Evolutionary conservation across 1,284 basidiomycete species (phyloP).

Genomic region (Heterobasidion parviporum): DNA sequence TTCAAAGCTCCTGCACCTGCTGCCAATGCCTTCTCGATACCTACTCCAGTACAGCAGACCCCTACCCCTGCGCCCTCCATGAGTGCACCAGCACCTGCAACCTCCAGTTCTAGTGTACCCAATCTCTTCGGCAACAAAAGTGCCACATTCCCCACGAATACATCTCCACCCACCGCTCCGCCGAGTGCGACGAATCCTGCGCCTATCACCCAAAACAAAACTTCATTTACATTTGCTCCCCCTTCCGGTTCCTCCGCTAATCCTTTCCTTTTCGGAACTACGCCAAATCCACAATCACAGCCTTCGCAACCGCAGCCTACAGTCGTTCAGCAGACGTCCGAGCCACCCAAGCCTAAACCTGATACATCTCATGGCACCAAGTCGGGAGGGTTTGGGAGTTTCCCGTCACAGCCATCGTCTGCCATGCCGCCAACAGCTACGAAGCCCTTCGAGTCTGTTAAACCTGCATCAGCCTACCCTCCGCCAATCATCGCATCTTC

Average conservation of each 20-base stretch:
- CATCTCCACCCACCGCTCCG: background rate
- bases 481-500: background rate
- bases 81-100: background rate
- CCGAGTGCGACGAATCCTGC: slow-evolving; percentile 2
- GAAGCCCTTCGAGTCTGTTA: background rate
- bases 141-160: background rate
- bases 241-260: background rate
- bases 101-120: slow-evolving; percentile 10
- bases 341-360: slow-evolving; percentile 1
- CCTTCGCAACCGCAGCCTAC: background rate
- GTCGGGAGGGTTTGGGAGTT: background rate
- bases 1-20: background rate
- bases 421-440: background rate
- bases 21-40: slow-evolving; percentile 5
- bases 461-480: background rate
- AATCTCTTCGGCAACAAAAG: slow-evolving; percentile 15
- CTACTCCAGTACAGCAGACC: slow-evolving; percentile 4
- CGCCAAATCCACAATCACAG: background rate
- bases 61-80: slow-evolving; percentile 11
- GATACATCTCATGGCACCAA: background rate
- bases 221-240: slow-evolving; percentile 1
- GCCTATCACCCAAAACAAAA: background rate
- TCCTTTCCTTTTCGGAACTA: background rate
- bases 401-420: background rate
- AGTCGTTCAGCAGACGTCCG: background rate